Evolutionary conservation across 208 protist species (phyloP), one percentile per base, ranked within the genome.

Genomic region (Leishmania martiniquensis): DNA sequence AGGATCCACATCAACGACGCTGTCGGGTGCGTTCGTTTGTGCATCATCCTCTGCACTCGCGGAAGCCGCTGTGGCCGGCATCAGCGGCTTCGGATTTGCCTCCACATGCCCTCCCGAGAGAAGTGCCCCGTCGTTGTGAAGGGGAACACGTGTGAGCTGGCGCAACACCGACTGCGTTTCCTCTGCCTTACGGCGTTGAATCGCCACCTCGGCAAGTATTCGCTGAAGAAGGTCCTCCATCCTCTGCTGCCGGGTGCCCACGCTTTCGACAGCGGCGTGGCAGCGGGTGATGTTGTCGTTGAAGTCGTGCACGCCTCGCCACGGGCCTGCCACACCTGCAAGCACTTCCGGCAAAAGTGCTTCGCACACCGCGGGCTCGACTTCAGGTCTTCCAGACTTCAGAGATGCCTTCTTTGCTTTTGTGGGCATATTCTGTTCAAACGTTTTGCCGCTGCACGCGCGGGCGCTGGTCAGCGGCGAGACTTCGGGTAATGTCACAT

Each of bases 41-140:
- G 13, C 29, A 32, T 47, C 65, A 4, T 7, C 42, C 42, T 51
- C 20, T 32, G 7, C 44, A 29, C 15, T 2, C 20, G 15, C 15
- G 1, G 29, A 1, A 49, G 17, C 12, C 20, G 5, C 68, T 4
- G 49, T 47, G 47, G 49, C 9, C 4, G 15, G 49, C 44, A 29
- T 57, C 0, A 32, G 52, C 32, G 70, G 5, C 70, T 39, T 60
- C 49, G 68, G 17, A 5, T 25, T 7, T 49, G n/a, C 29, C 72
- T 76, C 72, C 44, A 76, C 42, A 7, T 44, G 34, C 59, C 42
- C 13, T 59, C 66, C n/a, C n/a, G 72, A 59, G 39, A 76, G 54
- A 10, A 76, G 37, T 2, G 59, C 72, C 10, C 55, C 45, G 42
- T 76, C 72, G n/a, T 76, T 76, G 44, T 76, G 72, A 1, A 59